Evolutionary conservation across 148 eudicot genomes (phyloP).

Genomic region (Euryodendron excelsum): DNA sequence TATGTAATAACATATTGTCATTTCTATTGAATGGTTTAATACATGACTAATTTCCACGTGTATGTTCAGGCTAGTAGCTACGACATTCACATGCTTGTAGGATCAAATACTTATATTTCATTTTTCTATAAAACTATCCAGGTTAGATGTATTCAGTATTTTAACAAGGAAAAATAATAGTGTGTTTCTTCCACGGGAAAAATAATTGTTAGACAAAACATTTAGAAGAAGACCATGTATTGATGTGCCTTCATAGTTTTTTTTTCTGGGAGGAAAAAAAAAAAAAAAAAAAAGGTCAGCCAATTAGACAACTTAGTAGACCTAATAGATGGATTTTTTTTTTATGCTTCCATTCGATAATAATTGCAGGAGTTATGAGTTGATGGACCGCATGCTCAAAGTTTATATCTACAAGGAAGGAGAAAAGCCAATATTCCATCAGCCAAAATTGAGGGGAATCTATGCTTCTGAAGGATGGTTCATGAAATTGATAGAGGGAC

Average conservation of each 20-base stretch:
- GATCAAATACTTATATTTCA: not conserved
- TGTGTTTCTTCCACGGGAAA: not conserved
- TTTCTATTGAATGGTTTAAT: too few species aligned
- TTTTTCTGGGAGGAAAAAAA: too few species aligned
- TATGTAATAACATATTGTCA: too few species aligned
- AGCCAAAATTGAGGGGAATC: constrained; percentile 62
- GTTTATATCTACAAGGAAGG: constrained; percentile 78
- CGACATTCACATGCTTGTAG: not conserved
- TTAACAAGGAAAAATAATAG: not conserved
- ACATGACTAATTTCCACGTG: too few species aligned
- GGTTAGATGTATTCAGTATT: not conserved
- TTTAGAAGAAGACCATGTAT: not conserved
- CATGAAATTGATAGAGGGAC: constrained; percentile 62
- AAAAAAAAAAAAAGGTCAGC: not conserved
- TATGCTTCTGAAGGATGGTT: constrained; percentile 93
- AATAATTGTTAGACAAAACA: not conserved
- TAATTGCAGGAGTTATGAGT: constrained; percentile 63
- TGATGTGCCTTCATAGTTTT: not conserved
- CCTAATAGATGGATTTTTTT: not conserved
- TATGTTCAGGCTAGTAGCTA: too few species aligned
- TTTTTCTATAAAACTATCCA: not conserved
- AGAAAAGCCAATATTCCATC: constrained; percentile 70
- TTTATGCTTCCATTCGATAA: not conserved
- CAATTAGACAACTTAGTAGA: not conserved
- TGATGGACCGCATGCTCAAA: constrained; percentile 63